phyloP scores from a whole-genome alignment of 1,139 yeast genomes.

The Pichia inconspicua region DNA sequence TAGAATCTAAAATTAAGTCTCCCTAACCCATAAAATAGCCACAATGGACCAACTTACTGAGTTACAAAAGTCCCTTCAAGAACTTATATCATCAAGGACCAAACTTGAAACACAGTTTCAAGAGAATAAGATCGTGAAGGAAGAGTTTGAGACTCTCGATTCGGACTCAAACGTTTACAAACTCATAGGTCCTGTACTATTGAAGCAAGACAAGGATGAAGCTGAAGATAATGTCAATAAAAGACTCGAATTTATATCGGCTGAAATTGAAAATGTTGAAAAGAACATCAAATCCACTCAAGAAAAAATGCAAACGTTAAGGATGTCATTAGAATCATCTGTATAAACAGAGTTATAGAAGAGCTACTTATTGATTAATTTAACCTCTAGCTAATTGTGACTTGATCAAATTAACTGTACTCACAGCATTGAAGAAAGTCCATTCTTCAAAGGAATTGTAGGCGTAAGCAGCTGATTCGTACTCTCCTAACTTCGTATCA shows the following conservation, averaged over 20 bases:
- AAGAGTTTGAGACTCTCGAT: constrained; percentile 58
- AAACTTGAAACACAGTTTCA: constrained; percentile 73
- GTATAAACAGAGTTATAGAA: background rate
- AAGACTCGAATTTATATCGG: constrained; percentile 77
- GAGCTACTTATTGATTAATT: background rate
- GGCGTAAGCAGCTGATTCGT: constrained; percentile 49
- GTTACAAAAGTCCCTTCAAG: constrained; percentile 36
- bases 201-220: constrained; percentile 80
- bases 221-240: constrained; percentile 78
- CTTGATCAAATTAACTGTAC: constrained; percentile 58
- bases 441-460: constrained; percentile 67
- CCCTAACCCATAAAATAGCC: constrained; percentile 1
- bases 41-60: constrained; percentile 25
- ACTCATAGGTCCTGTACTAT: constrained; percentile 82
- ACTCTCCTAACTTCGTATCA: constrained; percentile 47
- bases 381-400: constrained; percentile 65
- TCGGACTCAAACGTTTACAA: constrained; percentile 64
- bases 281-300: constrained; percentile 48
- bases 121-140: constrained; percentile 86
- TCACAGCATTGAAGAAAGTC: constrained; percentile 61
- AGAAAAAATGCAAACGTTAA: constrained; percentile 9
- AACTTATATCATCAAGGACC: constrained; percentile 54
- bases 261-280: constrained; percentile 68
- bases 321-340: constrained; percentile 1
- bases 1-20: too few species aligned